Conservation (phyloP, 768 basidiomycete genomes). For the Kwoniella mangroviensis region DNA sequence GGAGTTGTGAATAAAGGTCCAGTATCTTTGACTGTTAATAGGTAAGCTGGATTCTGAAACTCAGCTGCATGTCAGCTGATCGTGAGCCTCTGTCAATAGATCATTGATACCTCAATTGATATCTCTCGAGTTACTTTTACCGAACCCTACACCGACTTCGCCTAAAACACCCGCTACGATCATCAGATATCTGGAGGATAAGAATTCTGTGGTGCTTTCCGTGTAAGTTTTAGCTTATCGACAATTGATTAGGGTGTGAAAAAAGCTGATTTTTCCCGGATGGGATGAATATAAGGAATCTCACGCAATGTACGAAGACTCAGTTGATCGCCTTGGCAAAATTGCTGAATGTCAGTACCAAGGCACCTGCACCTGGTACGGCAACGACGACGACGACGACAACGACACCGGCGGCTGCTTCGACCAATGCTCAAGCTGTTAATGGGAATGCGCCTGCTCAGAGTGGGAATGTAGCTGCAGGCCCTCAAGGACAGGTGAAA, state of each 20-base stretch:
- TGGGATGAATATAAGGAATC: conserved; percentile 9
- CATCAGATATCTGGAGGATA: conserved; percentile 25
- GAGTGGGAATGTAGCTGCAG: too few relatives aligned
- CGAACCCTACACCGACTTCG: conserved; percentile 2
- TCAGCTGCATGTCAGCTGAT: not conserved
- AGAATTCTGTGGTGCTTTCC: conserved; percentile 27
- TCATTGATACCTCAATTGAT: conserved; percentile 26
- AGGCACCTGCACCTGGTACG: conserved; percentile 1
- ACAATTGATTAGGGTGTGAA: not conserved
- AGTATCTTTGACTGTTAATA: conserved; percentile 16
- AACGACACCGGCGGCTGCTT: not conserved
- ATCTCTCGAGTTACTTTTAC: conserved; percentile 17
- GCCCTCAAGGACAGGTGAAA: too few relatives aligned
- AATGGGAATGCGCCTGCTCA: too few relatives aligned
- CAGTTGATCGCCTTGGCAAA: conserved; percentile 27
- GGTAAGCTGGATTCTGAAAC: conserved; percentile 4
- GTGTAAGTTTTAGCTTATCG: conserved; percentile 21
- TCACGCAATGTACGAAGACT: conserved; percentile 25
- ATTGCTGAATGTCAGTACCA: conserved; percentile 26
- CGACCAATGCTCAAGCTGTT: too few relatives aligned
- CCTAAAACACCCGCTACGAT: conserved; percentile 29
- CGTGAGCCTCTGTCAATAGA: not conserved
- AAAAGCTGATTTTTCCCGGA: not conserved
- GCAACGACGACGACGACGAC: not conserved
- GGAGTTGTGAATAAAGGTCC: conserved; percentile 13